These are phyloP conservation scores for Arachis stenosperma DNA, from an alignment of 306 rosid genomes.

Conservation along the genomic window DNA sequence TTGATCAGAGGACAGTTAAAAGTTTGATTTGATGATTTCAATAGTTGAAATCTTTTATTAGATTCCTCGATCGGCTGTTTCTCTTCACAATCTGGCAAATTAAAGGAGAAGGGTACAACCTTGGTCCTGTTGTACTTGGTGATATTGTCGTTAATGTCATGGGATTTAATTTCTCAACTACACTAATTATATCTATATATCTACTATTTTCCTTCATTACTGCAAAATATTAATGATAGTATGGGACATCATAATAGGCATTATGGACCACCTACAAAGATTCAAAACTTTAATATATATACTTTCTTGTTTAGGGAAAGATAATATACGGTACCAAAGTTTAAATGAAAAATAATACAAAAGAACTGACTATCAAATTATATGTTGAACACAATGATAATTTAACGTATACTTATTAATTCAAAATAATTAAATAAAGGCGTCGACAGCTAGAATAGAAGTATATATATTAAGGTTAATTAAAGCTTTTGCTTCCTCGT, in stretches of 20 bases:
- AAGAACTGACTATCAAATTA: no score
- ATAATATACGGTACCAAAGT: no score
- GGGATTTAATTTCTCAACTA: slow-evolving; percentile 40
- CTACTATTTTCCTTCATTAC: slow-evolving; percentile 12
- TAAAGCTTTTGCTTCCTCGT: no score
- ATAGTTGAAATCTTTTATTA: neutral
- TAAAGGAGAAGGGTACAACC: slow-evolving; percentile 38
- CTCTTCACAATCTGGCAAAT: slow-evolving; percentile 50
- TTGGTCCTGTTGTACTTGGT: slow-evolving; percentile 44
- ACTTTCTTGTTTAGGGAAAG: no score
- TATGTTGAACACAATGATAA: no score
- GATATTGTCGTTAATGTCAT: slow-evolving; percentile 34
- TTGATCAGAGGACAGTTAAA: neutral
- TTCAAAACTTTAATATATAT: neutral
- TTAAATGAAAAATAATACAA: no score
- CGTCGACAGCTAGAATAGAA: no score
- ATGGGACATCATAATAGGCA: neutral
- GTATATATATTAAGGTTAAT: no score
- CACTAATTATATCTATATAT: neutral
- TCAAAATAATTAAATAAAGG: no score
- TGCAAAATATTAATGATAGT: slow-evolving; percentile 14
- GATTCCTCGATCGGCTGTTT: slow-evolving; percentile 31
- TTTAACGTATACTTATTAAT: no score
- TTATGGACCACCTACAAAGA: slow-evolving; percentile 1
- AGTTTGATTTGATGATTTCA: neutral